Evolutionary conservation across 768 basidiomycete species (phyloP).

Genomic region (Ramaria rubella): DNA sequence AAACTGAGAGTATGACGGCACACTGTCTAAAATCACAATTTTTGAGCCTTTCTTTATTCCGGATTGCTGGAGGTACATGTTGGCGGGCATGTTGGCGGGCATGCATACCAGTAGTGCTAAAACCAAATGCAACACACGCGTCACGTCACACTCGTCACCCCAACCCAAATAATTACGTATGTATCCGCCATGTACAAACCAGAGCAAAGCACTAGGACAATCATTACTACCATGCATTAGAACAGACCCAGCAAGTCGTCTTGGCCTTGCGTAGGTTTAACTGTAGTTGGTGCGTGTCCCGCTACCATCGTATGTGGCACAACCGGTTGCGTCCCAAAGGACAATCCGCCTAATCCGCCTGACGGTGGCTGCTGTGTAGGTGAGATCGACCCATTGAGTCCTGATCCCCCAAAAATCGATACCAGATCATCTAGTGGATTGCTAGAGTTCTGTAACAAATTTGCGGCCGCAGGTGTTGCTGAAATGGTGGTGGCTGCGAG

Average conservation of each 20-base stretch:
- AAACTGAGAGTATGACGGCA: slow-evolving; percentile 2
- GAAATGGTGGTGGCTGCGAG: slow-evolving; percentile 73
- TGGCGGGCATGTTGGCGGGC: too few relatives aligned
- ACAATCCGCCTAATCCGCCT: slow-evolving; percentile 22
- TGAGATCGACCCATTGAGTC: slow-evolving; percentile 23
- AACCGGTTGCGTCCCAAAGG: slow-evolving; percentile 21
- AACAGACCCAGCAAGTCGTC: slow-evolving; percentile 55
- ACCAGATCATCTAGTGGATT: slow-evolving; percentile 93
- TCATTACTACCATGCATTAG: slow-evolving; percentile 24
- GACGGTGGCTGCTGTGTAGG: slow-evolving; percentile 14
- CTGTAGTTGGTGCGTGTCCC: slow-evolving; percentile 16
- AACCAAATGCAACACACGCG: not conserved
- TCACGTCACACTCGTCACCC: not conserved
- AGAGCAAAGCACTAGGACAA: too few relatives aligned
- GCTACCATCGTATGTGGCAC: slow-evolving; percentile 12
- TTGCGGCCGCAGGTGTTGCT: slow-evolving; percentile 66
- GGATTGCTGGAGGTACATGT: not conserved
- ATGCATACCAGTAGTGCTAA: too few relatives aligned
- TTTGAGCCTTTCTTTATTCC: not conserved
- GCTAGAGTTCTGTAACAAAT: slow-evolving; percentile 69
- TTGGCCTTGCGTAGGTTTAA: slow-evolving; percentile 20
- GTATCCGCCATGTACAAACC: not conserved
- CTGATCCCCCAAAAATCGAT: slow-evolving; percentile 73
- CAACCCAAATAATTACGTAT: not conserved
- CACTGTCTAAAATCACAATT: not conserved